Base-by-base conservation (phyloP, 2,329 filamentous ascomycete species). In the Elsinoe fawcettii region DNA sequence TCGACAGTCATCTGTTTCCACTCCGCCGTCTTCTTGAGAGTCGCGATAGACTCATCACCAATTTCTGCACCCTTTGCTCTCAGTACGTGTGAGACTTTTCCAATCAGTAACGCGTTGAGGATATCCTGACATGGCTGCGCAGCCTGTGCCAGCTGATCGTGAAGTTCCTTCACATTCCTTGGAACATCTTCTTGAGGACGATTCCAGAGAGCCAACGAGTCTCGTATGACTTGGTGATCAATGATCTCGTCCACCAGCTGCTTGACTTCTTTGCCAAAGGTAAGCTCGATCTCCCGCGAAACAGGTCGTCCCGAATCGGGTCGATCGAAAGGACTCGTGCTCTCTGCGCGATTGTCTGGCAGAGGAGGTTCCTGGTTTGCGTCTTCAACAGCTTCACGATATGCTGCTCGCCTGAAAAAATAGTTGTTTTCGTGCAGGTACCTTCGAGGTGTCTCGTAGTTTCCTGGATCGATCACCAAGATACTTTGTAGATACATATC, bases 341-440 rank as follows among this genome's bases (percentile, higher is more conserved):
- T 20, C 18, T 46, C 20, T 23, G 22, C 9, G 22, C 20, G 3
- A 4, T 23, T 27, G 25, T 23, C 22, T 2, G 41, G 11, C 41
- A 18, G n/a, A 25, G 20, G 18, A 2, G 5, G 9, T 5, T 14
- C 34, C 34, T 37, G 34, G 3, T 14, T n/a, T 14, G 11, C 14
- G 11, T 37, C 34, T n/a, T 37, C 9, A 37, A 37, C 14, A 14
- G 34, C 34, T n/a, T 37, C 14, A 12, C 9, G 34, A 12, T 37
- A 12, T 20, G 41, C 8, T 25, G 49, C 49, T 25, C 49, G n/a
- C 25, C 34, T 18, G 62, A 87, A 85, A 69, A 87, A 81, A 64
- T 81, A 80, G 25, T 70, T 66, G 66, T 83, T 81, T 32, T 79
- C 75, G 30, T 75, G 65, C 6, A 81, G 69, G 66, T 85, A 87